Evolutionary conservation across 257 asterid species (phyloP).

Genomic region (Solanum microdontum): DNA sequence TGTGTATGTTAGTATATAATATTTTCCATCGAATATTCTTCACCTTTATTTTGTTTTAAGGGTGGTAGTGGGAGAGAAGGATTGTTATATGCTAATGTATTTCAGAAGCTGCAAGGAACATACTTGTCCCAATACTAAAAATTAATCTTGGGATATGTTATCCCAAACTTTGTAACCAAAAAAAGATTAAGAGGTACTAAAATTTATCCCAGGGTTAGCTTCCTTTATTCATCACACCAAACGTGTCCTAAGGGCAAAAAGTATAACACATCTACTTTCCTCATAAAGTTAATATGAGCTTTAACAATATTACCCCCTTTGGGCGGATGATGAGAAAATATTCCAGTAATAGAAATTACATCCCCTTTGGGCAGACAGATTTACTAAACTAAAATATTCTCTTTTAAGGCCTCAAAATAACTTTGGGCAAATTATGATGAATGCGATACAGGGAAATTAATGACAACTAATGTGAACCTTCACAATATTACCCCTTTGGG

Average conservation of each 20-base stretch:
- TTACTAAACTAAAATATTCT: background rate
- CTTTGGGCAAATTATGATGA: background rate
- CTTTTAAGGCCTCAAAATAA: background rate
- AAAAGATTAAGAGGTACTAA: too few species aligned
- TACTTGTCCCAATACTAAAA: background rate
- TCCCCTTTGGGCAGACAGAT: background rate
- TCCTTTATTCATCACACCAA: too few species aligned
- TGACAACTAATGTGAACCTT: background rate
- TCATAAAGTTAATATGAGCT: background rate
- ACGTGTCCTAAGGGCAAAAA: too few species aligned
- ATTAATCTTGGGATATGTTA: too few species aligned
- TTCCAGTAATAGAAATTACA: background rate
- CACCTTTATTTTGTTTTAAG: background rate
- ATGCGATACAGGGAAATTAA: background rate
- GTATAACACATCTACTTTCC: background rate
- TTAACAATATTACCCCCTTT: background rate
- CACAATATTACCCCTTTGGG: background rate
- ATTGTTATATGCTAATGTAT: background rate
- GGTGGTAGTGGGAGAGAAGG: background rate
- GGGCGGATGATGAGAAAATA: background rate
- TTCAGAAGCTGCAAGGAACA: background rate
- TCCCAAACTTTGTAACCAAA: too few species aligned
- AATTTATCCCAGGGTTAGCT: too few species aligned
- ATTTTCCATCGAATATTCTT: background rate
- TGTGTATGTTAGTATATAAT: background rate